Base-by-base conservation (phyloP, 163 green algal genomes). In the Chloromonas sp. region DNA sequence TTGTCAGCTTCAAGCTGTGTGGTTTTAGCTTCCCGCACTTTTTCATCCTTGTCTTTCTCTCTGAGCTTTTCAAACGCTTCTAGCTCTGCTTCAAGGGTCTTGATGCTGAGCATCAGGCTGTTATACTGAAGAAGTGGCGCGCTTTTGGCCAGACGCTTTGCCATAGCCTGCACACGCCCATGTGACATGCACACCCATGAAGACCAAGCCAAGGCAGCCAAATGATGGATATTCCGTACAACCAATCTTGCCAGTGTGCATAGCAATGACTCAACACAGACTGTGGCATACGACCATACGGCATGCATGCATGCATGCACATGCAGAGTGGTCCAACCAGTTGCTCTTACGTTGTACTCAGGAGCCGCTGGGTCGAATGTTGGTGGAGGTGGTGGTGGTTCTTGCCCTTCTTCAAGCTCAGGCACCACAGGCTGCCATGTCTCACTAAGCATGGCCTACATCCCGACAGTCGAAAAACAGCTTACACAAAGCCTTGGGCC, bases 401-500 rank as follows among this genome's bases (percentile, higher is more conserved):
- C 80, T 61, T 85, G 74, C 60, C 60, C 83, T 57, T 88, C 83
- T 60, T 84, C 82, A 2, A 80, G 74, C 70, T 61, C 81, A 76
- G 78, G 14, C 14, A 84, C 59, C 36, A 74, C 81, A 0, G 88
- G 78, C 0, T 86, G 84, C 90, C 90, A 93, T 57, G 13, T 89
- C 58, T 91, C 90, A 15, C 85, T 59, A 1, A 93, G 85, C 90
- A 93, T 88, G 13, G 82, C 83, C 89, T 92, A 84, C 61, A 80
- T 2, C 0, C 1, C 36, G 81, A 78, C 1, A 5, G 60, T 36
- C 36, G 36, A 36, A 36, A 36, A 36, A 36, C 36, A 36, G 36
- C 36, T 36, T 36, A 36, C 36, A 36, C 36, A 36, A 36, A 36
- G 36, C 36, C 36, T 36, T 36, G 36, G 36, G 36, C 36, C 36